phyloP scores from a whole-genome alignment of 1,139 yeast species.

The Lodderomyces parapsilosis region DNA sequence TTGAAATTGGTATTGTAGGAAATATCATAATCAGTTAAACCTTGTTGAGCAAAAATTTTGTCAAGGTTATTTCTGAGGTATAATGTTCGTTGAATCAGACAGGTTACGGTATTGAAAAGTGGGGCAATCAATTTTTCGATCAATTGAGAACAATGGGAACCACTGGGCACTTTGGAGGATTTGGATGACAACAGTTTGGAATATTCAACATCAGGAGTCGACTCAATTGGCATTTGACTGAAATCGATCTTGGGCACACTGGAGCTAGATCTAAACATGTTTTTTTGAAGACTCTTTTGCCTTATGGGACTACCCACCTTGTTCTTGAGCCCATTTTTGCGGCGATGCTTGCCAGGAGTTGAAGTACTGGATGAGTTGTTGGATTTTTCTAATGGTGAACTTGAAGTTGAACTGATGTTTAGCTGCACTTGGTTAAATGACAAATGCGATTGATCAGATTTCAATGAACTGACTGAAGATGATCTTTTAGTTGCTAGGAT shows the following conservation, averaged over 20 bases:
- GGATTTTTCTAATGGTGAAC: conserved; percentile 7
- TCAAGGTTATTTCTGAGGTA: conserved; percentile 11
- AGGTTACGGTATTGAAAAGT: conserved; percentile 8
- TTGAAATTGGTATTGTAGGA: conserved; percentile 14
- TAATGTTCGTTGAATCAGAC: conserved; percentile 13
- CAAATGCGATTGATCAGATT: conserved; percentile 11
- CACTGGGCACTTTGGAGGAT: conserved; percentile 10
- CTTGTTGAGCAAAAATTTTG: conserved; percentile 1
- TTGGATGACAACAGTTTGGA: conserved; percentile 9
- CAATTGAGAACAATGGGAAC: conserved; percentile 10
- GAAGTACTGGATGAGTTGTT: conserved; percentile 4
- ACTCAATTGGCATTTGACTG: conserved; percentile 8
- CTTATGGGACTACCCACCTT: background rate
- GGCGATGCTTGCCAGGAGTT: background rate
- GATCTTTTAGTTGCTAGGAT: conserved; percentile 9
- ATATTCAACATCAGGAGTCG: conserved; percentile 13
- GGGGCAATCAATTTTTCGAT: conserved; percentile 13
- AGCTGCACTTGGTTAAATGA: conserved; percentile 7
- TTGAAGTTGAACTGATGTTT: conserved; percentile 8
- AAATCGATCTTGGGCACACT: conserved; percentile 10
- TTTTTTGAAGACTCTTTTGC: background rate
- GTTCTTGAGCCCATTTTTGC: background rate
- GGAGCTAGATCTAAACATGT: background rate
- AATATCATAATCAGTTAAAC: conserved; percentile 8
- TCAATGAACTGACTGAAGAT: conserved; percentile 10